A percentile compares a stretch with the other conserved stretches of the same genome.
phyloP scores from a whole-genome alignment of 352 stramenopile genomes.

The Phytophthora podocarpi region DNA sequence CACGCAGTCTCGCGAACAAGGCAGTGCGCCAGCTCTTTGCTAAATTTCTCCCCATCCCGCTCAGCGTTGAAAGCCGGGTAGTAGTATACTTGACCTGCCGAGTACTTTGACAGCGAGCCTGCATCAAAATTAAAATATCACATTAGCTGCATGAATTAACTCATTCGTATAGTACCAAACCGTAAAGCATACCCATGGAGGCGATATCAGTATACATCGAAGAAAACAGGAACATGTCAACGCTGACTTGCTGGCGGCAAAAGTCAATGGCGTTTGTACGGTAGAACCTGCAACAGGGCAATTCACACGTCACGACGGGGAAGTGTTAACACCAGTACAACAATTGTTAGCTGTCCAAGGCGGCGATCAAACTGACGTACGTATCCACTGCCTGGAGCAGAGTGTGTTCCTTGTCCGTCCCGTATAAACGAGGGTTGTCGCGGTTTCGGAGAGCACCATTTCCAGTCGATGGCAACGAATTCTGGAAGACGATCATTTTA shows the following conservation, averaged over 20 bases:
- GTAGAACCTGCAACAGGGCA: constrained; percentile 76
- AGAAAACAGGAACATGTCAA: constrained; percentile 99
- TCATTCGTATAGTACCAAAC: neutral
- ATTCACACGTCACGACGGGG: neutral
- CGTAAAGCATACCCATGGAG: constrained; percentile 74
- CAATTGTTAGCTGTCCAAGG: neutral
- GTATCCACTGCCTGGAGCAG: constrained; percentile 90
- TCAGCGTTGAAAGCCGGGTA: constrained; percentile 95
- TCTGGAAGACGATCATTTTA: constrained; percentile 92
- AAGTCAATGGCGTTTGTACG: constrained; percentile 96
- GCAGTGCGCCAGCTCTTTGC: constrained; percentile 91
- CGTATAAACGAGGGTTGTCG: constrained; percentile 80
- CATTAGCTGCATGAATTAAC: constrained; percentile 8
- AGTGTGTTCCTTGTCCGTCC: constrained; percentile 91
- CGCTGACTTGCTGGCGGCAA: constrained; percentile 97
- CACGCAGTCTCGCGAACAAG: constrained; percentile 94
- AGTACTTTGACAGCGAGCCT: constrained; percentile 95
- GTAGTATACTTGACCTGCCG: constrained; percentile 96
- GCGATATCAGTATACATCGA: constrained; percentile 97
- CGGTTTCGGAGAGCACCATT: constrained; percentile 83
- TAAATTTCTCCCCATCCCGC: constrained; percentile 93
- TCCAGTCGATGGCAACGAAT: constrained; percentile 76
- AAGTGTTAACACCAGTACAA: neutral
- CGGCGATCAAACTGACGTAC: constrained; percentile 31
- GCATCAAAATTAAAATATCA: neutral